phyloP scores from a whole-genome alignment of 345 rosid genomes.

The Reutealis trisperma region DNA sequence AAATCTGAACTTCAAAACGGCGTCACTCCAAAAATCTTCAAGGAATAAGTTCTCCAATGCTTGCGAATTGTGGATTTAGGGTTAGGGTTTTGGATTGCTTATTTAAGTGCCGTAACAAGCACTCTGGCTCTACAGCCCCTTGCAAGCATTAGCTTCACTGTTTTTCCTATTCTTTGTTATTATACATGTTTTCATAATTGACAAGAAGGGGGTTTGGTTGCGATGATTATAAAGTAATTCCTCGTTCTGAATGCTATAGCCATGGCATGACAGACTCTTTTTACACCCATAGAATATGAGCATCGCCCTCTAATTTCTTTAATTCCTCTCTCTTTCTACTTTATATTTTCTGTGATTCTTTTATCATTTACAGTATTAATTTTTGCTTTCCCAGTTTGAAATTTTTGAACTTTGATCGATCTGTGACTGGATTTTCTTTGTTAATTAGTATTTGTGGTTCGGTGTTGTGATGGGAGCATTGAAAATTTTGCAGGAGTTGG shows the following conservation, averaged over 20 bases:
- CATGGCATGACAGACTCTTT: conserved; percentile 42
- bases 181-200: too few species aligned
- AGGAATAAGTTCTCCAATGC: not conserved
- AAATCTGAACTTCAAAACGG: not conserved
- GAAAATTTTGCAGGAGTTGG: conserved; percentile 15
- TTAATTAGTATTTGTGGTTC: not conserved
- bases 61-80: not conserved
- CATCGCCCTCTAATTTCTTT: conserved; percentile 9
- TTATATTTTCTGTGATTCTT: not conserved
- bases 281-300: conserved; percentile 60
- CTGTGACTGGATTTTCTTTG: too few species aligned
- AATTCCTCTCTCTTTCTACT: not conserved
- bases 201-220: conserved; percentile 2
- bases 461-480: too few species aligned
- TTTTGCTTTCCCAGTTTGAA: too few species aligned
- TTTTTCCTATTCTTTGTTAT: too few species aligned
- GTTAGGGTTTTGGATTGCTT: not conserved
- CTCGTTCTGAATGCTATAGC: conserved; percentile 40
- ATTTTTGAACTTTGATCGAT: not conserved
- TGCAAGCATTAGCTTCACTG: too few species aligned
- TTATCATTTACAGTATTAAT: not conserved
- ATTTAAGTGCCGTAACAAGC: not conserved
- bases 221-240: conserved; percentile 35
- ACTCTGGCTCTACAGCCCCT: too few species aligned
- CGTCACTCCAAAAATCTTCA: not conserved